Conservation (phyloP, 1,284 basidiomycete genomes). For the Somion occarium region DNA sequence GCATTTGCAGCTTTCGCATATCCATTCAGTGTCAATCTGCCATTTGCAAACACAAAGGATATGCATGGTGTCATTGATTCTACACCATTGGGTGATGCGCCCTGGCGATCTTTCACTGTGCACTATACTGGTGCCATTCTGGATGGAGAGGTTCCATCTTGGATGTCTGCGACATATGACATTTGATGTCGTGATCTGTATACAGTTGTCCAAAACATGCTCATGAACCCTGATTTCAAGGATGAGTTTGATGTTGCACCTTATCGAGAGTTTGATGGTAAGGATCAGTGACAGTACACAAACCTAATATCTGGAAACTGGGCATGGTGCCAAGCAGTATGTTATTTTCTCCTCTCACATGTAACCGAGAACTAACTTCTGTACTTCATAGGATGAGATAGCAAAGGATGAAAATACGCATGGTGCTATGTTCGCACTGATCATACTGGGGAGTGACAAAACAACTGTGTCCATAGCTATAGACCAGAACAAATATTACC, state of each 20-base stretch:
- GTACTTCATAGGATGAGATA: conserved; percentile 4
- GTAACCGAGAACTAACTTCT: neutral
- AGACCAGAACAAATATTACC: conserved; percentile 21
- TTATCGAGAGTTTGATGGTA: conserved; percentile 9
- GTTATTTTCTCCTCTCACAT: too few species aligned
- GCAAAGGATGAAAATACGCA: conserved; percentile 6
- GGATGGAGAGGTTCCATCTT: conserved; percentile 8
- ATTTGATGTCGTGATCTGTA: conserved; percentile 19
- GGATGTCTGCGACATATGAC: conserved; percentile 17
- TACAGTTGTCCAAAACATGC: conserved; percentile 16
- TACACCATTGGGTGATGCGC: conserved; percentile 17
- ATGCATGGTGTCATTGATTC: conserved; percentile 18
- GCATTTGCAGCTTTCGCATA: conserved; percentile 19
- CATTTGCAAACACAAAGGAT: conserved; percentile 15
- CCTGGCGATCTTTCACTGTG: conserved; percentile 19
- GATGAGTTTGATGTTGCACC: conserved; percentile 19
- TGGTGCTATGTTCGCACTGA: conserved; percentile 18
- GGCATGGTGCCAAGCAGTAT: conserved; percentile 18
- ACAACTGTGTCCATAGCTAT: conserved; percentile 24
- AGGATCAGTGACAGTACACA: conserved; percentile 3
- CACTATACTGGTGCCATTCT: conserved; percentile 12
- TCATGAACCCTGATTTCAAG: conserved; percentile 21
- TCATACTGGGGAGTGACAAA: conserved; percentile 23
- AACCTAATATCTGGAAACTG: conserved; percentile 19
- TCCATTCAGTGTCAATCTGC: conserved; percentile 11